Conservation (phyloP, 2,329 filamentous ascomycete genomes). For the Pseudocercospora ulei region DNA sequence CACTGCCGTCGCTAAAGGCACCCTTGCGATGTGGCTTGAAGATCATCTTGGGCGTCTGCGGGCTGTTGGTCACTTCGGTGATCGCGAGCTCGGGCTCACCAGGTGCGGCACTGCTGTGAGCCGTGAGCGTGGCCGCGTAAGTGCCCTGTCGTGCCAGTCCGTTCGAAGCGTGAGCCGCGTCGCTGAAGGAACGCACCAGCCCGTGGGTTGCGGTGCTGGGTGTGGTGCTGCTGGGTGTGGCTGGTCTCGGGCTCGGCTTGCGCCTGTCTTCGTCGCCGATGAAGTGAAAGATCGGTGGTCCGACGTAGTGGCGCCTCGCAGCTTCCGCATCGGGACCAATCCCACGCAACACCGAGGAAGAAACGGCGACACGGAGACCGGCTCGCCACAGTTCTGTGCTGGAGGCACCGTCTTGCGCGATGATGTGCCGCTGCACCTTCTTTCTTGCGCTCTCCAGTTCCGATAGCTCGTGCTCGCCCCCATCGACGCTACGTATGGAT, state of each 20-base stretch:
- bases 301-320: conserved; percentile 13
- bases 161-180: conserved; percentile 3
- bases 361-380: conserved; percentile 31
- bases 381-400: conserved; percentile 36
- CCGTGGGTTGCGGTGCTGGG: not conserved
- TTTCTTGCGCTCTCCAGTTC: conserved; percentile 36
- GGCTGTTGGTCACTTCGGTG: conserved; percentile 28
- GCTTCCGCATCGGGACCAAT: conserved; percentile 20
- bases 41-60: conserved; percentile 26
- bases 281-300: conserved; percentile 16
- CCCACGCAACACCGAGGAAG: conserved; percentile 29
- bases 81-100: conserved; percentile 25
- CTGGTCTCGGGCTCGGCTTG: conserved; percentile 10
- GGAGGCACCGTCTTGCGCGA: conserved; percentile 30
- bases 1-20: conserved; percentile 29
- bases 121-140: conserved; percentile 28
- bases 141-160: conserved; percentile 17
- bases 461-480: conserved; percentile 24
- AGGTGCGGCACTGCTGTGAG: conserved; percentile 14
- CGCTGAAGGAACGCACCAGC: not conserved
- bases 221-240: conserved; percentile 10
- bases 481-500: conserved; percentile 25
- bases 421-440: conserved; percentile 36
- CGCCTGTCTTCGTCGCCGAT: not conserved
- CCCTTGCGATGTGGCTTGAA: conserved; percentile 31